Evolutionary conservation across 805 yeast species (phyloP).

Genomic region (Saitoella complicata): DNA sequence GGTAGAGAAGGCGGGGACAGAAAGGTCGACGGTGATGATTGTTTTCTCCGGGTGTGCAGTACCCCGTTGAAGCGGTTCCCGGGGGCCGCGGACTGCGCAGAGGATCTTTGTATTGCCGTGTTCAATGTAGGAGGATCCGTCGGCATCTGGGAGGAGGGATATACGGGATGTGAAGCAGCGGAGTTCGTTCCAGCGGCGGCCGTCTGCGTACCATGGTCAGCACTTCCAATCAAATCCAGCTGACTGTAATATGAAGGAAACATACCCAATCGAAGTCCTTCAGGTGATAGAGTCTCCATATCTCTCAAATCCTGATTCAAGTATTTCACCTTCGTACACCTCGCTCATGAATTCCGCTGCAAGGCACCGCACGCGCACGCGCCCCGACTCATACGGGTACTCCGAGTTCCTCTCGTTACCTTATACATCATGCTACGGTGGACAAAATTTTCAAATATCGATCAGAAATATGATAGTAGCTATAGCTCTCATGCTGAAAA

Average conservation of each 20-base stretch:
- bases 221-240: too few species aligned
- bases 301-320: constrained; percentile 14
- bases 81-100: constrained; percentile 78
- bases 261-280: constrained; percentile 56
- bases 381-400: too few species aligned
- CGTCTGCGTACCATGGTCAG: constrained; percentile 35
- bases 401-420: too few species aligned
- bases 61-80: constrained; percentile 47
- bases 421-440: too few species aligned
- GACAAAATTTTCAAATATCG: too few species aligned
- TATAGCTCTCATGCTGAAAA: too few species aligned
- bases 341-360: too few species aligned
- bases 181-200: constrained; percentile 88
- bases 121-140: constrained; percentile 84
- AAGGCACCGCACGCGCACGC: too few species aligned
- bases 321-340: too few species aligned
- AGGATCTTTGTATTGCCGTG: constrained; percentile 84
- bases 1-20: constrained; percentile 68
- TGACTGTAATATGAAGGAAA: neutral
- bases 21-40: constrained; percentile 44
- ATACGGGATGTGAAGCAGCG: constrained; percentile 65
- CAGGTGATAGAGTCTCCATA: constrained; percentile 81
- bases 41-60: constrained; percentile 32
- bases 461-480: too few species aligned
- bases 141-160: constrained; percentile 74